Base-by-base conservation (phyloP, 805 yeast species). In the Pichia cabralensis region DNA sequence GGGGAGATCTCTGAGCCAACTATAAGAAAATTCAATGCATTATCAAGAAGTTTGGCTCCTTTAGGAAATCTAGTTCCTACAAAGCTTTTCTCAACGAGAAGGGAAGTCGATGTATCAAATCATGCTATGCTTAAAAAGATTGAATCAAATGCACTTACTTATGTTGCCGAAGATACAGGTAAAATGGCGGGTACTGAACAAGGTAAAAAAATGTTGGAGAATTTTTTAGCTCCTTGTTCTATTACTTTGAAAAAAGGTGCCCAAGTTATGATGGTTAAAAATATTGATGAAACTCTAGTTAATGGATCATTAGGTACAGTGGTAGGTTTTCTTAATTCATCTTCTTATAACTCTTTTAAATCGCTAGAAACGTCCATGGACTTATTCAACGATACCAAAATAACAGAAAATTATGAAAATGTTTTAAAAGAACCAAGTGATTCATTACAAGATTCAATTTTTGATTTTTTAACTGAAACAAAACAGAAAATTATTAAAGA, bases 261-360 rank as follows among this genome's bases (percentile, higher is more conserved):
- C 0, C 92, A 81, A 55, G 94, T 82, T 1, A 81, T 82, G 89
- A 73, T 81, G 65, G 66, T 81, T 30, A 81, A 81, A 50, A 82
- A 82, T 49, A 65, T 76, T 37, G 89, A 80, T 49, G 78, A 71
- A 20, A 66, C 74, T 1, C 60, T 82, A 31, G 92, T 81, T 9
- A 82, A 82, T 56, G 94, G 94, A 0, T 74, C 86, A 0, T 57
- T 81, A 22, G 94, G 94, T 0, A 76, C 65, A 44, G 80, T 82
- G 1, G 41, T 58, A 8, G 62, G 53, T 16, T 58, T 58, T 30
- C 55, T 71, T 22, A 75, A 71, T 47, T 63, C 67, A 14, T 66
- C 64, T 23, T 70, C 78, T 0, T 71, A 65, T 41, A 18, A 25
- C 9, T 32, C 19, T 6, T 19, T 18, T 11, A 21, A 22, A 3